These are phyloP conservation scores for Neurospora tetrasperma DNA, from an alignment of 495 filamentous ascomycete genomes.

Conservation along the genomic window DNA sequence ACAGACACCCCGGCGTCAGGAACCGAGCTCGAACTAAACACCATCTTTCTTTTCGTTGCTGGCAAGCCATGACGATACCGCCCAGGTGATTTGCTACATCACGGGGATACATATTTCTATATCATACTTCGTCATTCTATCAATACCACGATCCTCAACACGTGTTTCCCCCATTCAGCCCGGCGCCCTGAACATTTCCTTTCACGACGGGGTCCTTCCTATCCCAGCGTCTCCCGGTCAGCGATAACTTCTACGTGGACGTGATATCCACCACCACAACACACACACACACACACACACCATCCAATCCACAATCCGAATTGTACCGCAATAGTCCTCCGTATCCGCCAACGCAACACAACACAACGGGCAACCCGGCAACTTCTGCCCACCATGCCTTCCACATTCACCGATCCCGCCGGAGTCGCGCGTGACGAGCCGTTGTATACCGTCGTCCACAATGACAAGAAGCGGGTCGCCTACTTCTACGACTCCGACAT, in stretches of 20 bases:
- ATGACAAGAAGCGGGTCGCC: constrained; percentile 60
- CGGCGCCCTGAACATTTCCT: neutral
- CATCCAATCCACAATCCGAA: neutral
- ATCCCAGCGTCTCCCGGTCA: neutral
- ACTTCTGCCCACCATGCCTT: constrained; percentile 10
- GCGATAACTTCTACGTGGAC: neutral
- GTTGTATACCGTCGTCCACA: constrained; percentile 21
- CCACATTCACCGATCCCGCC: constrained; percentile 17
- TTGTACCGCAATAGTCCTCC: neutral
- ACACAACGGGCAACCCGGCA: neutral
- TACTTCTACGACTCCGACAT: constrained; percentile 99
- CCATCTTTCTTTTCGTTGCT: neutral
- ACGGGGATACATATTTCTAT: neutral
- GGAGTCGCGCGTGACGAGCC: constrained; percentile 25
- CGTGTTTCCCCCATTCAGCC: too few species aligned
- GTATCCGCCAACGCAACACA: neutral
- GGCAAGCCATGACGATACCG: neutral
- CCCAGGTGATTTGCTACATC: neutral
- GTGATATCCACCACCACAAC: neutral
- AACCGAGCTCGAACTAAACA: neutral
- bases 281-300: neutral
- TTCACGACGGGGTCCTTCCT: neutral
- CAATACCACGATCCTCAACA: neutral
- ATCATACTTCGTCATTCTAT: neutral
- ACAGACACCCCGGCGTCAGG: neutral